Evolutionary conservation across 176 grass and related monocot genomes (phyloP), one percentile per base, ranked within the genome.

Genomic region (Cenchrus americanus): DNA sequence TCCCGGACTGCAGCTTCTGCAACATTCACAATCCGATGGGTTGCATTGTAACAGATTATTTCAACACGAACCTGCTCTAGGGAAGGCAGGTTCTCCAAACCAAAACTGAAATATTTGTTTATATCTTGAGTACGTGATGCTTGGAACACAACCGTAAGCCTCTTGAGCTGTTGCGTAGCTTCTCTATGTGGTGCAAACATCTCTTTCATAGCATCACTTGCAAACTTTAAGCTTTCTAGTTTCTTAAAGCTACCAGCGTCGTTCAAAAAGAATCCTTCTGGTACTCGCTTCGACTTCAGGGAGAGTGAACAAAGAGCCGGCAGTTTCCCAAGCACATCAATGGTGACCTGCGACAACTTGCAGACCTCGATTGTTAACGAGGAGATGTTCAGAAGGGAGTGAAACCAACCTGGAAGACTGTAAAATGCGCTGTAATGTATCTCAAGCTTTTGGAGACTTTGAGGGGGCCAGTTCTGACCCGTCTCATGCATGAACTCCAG

Each of bases 311-410:
- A 0, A 50, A 79, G 76, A 50, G 4, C 46, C 3, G 0, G 4
- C 5, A 79, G 21, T 8, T 79, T 32, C 9, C 23, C 76, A 2
- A 79, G 59, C 7, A 13, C 50, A 30, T 49, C 15, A 49, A 64
- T 7, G 1, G 50, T 64, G 5, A 19, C 2, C 15, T 7, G 42
- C 10, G 76, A 64, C 5, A 79, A 26, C 60, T 79, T 49, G 22
- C 62, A 1, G 23, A 79, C 42, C 60, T 79, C 76, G 12, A 79
- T 62, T 2, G 76, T 21, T 79, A 79, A 32, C 4, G 43, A 32
- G 3, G 76, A 49, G 22, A 79, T 15, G 1, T 79, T 48, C 3
- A 3, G 4, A 79, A 64, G 42, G 19, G 60, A 49, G 76, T 0
- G 0, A 32, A 79, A 18, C 76, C 76, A 79, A 64, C 0, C 0